These are phyloP conservation scores for Falciphora oryzae DNA, from an alignment of 2,329 filamentous ascomycete genomes.

Conservation along the genomic window DNA sequence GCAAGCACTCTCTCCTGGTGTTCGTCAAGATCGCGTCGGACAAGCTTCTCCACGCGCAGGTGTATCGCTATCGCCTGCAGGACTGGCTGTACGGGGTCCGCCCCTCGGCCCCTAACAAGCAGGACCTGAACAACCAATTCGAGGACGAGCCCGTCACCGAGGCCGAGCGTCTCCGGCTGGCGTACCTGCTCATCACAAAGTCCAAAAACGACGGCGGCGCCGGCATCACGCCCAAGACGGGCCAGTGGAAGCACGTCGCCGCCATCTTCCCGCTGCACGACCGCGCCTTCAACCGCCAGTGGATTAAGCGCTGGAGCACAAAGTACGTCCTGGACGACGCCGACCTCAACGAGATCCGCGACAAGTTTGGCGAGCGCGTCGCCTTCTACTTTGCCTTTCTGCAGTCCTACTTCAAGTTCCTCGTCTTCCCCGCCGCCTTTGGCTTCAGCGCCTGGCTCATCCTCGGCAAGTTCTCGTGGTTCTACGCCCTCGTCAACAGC, in stretches of 20 bases:
- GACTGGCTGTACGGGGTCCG: conserved; percentile 93
- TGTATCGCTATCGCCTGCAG: conserved; percentile 81
- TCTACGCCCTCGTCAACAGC: conserved; percentile 61
- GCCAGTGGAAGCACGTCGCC: conserved; percentile 65
- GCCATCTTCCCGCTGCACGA: conserved; percentile 77
- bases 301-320: conserved; percentile 69
- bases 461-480: conserved; percentile 62
- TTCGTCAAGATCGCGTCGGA: conserved; percentile 77
- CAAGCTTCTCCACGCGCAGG: conserved; percentile 67
- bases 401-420: conserved; percentile 67
- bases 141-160: conserved; percentile 73
- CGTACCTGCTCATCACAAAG: conserved; percentile 79
- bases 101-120: conserved; percentile 64
- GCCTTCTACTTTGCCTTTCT: conserved; percentile 83
- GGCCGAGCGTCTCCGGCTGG: conserved; percentile 79
- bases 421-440: conserved; percentile 62
- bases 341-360: conserved; percentile 66
- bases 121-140: conserved; percentile 61
- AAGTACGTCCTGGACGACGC: conserved; percentile 61
- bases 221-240: conserved; percentile 56
- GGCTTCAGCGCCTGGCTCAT: conserved; percentile 65
- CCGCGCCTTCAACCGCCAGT: conserved; percentile 65
- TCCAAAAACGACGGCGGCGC: conserved; percentile 70
- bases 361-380: conserved; percentile 60
- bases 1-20: conserved; percentile 68